Base-by-base conservation (phyloP, 495 filamentous ascomycete species). In the Penicillium nucicola region DNA sequence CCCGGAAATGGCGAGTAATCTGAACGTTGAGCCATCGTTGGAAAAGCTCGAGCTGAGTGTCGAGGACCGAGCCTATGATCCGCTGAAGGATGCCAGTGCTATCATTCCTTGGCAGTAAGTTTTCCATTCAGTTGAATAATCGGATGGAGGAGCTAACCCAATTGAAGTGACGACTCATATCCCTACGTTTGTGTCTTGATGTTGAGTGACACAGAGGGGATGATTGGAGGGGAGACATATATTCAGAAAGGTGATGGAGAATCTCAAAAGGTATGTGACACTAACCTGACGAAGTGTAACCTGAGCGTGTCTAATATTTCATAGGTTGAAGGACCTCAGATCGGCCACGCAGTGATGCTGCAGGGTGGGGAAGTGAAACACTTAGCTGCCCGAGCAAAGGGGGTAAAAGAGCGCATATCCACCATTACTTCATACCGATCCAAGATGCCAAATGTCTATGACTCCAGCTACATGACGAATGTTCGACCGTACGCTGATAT, bases 81-180 rank as follows among this genome's bases (percentile, higher is more conserved):
- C 60, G 1, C 38, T 64, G 31, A 55, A 54, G 35, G 52, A 56
- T 42, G 38, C n/a, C 2, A 45, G 30, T 12, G 32, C 60, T 23
- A 56, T 63, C 11, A 58, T 69, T 40, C 66, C 66, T 4, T 69
- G 66, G 66, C 66, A 69, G 65, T 69, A 38, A 57, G 66, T 63
- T 38, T 11, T 2, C 33, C 1, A 10, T 37, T 32, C 37, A 4
- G n/a, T 3, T 4, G 7, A 5, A 1, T 9, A 34, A n/a, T 12
- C 4, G 5, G 15, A 39, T 35, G 33, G 7, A 10, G 19, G 3
- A 5, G 1, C 33, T 48, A 49, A 49, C 1, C 18, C n/a, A 6
- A 11, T 6, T 1, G 46, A 42, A 58, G 56, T 39, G 52, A 66
- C 25, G 68, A 69, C 50, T 69, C 61, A 11, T 69, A 69, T 51